Base-by-base conservation (phyloP, 306 rosid genomes). In the Geum urbanum region DNA sequence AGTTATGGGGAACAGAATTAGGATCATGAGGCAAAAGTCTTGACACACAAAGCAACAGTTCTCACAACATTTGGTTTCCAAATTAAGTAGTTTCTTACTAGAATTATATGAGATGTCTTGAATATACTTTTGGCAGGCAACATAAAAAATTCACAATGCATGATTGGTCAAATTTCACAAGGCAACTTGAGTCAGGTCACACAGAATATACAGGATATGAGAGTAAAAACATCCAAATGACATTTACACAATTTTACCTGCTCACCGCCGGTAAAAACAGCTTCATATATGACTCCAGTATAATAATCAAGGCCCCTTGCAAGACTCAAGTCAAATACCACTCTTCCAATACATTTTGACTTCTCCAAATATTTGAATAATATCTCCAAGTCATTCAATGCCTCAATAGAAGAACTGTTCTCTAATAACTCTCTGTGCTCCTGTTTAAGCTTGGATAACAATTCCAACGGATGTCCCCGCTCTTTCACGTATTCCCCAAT, bases 251-350 rank as follows among this genome's bases (percentile, higher is more conserved):
- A 75, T n/a, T 35, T 80, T 85, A 94, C 97, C 96, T 88, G 96
- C 7, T 88, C 18, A 53, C 92, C 96, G 0, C 97, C 98, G 81
- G 84, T 90, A 69, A 94, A 87, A 73, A 82, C 90, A 72, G 97
- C 98, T 89, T 94, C 98, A 74, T 66, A 94, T 79, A 94, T 87
- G 48, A 94, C 92, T 54, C 99, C 99, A 9, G 96, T 94, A 71
- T 94, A 94, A 77, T 94, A 94, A 84, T 94, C 97, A 39, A 94
- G 96, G 68, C 99, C 99, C 74, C 99, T 84, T 63, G 99, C 97
- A 70, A 91, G 99, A 73, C 99, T 94, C 80, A 94, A 81, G 92
- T 94, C 97, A 86, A 94, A 91, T 71, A 88, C 86, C 67, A 94
- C 96, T 72, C 72, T 87, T 45, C 82, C 84, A 64, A 88, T 82